Evolutionary conservation across 2,329 filamentous ascomycete species (phyloP), one percentile per base, ranked within the genome.

Genomic region (Pseudomassariella vexata): DNA sequence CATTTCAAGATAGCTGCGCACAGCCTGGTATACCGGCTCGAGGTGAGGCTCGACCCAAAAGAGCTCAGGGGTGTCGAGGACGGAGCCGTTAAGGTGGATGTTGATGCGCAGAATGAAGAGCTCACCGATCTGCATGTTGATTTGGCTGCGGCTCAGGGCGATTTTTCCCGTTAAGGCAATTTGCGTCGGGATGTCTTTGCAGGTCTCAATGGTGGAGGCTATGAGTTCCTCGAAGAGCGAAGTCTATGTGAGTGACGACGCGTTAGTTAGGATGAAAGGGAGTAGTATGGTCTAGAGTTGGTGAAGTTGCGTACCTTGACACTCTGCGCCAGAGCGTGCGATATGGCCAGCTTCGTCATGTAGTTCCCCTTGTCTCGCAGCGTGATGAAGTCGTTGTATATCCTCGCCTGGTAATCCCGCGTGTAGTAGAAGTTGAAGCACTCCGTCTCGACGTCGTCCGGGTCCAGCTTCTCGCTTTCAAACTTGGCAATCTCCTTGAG

Each of bases 371-470:
- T 95, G 50, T 96, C 90, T 29, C 89, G 75, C 39, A 98, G 63
- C 3, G 86, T 92, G 59, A 98, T 98, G 50, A 98, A 98, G 61
- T 98, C 92, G 60, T 98, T 98, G 73, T 98, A 98, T 58, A 98
- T 98, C 31, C 92, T 82, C 15, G 92, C 87, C 62, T 98, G 94
- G 57, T 98, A 98, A 9, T 96, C 90, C 49, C 85, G 77, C 4
- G 92, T 96, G 65, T 98, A 96, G 67, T 98, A 98, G 59, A 96
- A 98, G 58, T 98, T 98, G 71, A 98, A 98, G 52, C 90, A 87
- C 59, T 98, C 92, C 15, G 53, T 86, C 63, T 98, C 90, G 19
- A 95, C 81, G 47, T 95, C 87, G 52, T 94, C 89, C 9, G 82
- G 76, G 17, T 79, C 79, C 30, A 96, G 72, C 57, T 95, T 95